Evolutionary conservation across 192 early-diverging fungal species (phyloP).

Genomic region (Powellomyces hirtus): DNA sequence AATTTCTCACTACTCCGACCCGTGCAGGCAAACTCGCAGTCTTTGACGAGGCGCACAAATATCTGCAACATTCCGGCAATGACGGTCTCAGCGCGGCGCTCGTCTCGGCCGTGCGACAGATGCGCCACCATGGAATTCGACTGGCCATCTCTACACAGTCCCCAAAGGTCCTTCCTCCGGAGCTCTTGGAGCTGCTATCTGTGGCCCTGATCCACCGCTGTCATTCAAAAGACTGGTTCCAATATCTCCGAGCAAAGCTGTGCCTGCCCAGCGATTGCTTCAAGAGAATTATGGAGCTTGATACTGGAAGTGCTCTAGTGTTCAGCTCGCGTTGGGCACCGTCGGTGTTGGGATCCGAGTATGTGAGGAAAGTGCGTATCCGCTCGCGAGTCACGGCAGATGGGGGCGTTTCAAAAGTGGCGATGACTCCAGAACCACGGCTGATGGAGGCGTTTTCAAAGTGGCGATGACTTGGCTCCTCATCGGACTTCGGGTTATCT

Average conservation of each 20-base stretch:
- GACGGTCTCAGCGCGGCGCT: constrained; percentile 27
- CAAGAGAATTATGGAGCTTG: constrained; percentile 26
- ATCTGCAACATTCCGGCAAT: constrained; percentile 3
- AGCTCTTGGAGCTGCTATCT: constrained; percentile 31
- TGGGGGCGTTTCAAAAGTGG: constrained; percentile 18
- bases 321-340: constrained; percentile 6
- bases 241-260: constrained; percentile 25
- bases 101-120: constrained; percentile 26
- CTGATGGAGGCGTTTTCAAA: constrained; percentile 18
- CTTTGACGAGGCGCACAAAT: constrained; percentile 42
- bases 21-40: constrained; percentile 28
- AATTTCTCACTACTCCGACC: constrained; percentile 15
- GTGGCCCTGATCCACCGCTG: constrained; percentile 35
- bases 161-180: constrained; percentile 23
- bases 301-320: constrained; percentile 32
- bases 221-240: constrained; percentile 31
- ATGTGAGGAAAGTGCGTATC: constrained; percentile 7
- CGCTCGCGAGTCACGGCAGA: constrained; percentile 18
- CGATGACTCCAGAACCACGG: constrained; percentile 15
- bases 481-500: too few relatives aligned
- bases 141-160: constrained; percentile 31
- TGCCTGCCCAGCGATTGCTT: constrained; percentile 12
- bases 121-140: constrained; percentile 37
- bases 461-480: constrained; percentile 6
- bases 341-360: neutral